phyloP scores from a whole-genome alignment of 805 yeast genomes.

The Pichia heedii region DNA sequence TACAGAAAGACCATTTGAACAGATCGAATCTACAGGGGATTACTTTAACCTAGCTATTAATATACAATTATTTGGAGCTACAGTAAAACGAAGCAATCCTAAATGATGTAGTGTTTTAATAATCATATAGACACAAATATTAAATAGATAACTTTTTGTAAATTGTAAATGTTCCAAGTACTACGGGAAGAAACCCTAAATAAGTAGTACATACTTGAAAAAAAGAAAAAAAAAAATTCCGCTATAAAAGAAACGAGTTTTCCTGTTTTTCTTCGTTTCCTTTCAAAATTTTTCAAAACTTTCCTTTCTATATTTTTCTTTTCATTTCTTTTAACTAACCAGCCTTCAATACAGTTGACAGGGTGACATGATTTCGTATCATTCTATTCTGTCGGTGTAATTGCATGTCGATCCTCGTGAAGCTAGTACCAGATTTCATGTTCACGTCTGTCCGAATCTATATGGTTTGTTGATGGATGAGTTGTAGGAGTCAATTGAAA shows the following conservation, averaged over 20 bases:
- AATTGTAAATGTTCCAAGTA: too few species aligned
- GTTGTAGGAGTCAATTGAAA: constrained; percentile 18
- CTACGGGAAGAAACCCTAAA: too few species aligned
- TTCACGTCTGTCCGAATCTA: constrained; percentile 20
- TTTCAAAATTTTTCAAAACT: too few species aligned
- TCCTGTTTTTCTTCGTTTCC: neutral
- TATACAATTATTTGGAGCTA: constrained; percentile 45
- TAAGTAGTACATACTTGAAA: too few species aligned
- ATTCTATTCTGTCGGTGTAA: constrained; percentile 20
- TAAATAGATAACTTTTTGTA: too few species aligned
- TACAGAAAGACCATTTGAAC: constrained; percentile 41
- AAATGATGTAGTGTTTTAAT: neutral
- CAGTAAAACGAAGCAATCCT: constrained; percentile 40
- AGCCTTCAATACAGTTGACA: neutral
- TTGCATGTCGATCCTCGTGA: constrained; percentile 31
- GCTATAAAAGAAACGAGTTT: neutral
- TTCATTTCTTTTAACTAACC: neutral
- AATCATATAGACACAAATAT: neutral
- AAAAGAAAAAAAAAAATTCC: too few species aligned
- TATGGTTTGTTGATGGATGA: constrained; percentile 24
- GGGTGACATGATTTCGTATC: constrained; percentile 4
- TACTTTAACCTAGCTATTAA: constrained; percentile 47
- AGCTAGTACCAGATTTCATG: constrained; percentile 21
- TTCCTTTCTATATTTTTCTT: too few species aligned
- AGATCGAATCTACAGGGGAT: constrained; percentile 50